Base-by-base conservation (phyloP, 768 basidiomycete species). In the Russula dissimulans region DNA sequence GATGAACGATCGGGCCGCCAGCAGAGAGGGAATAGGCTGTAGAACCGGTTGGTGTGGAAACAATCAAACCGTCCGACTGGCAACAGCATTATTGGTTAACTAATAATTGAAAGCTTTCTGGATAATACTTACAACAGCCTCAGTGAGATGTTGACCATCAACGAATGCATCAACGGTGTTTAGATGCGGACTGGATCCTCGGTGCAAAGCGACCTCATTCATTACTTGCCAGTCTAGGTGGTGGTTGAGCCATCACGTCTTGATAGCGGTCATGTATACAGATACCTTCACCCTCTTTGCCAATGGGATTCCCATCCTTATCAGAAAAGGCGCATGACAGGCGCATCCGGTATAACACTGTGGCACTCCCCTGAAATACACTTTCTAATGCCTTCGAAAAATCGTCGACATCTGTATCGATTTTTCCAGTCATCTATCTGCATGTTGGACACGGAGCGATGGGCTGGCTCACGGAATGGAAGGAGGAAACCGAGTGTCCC, bases 11-110 rank as follows among this genome's bases (percentile, higher is more conserved):
- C 4, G 95, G 95, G 29, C 95, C 95, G 38, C 95, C 95, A 0
- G 94, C 91, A 3, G 93, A 95, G 26, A 97, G 79, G 0, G 94
- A 97, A 72, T 97, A 97, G 15, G 95, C 95, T 3, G 95, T 97
- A 22, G 94, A 97, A 6, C 95, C 95, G 3, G 95, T 97, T 22
- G 95, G 95, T 2, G 95, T 97, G 7, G 93, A 93, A 56, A 97
- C 84, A 57, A 97, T 93, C 60, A 97, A 76, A 41, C 95, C 94
- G 67, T 97, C 94, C 39, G 92, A 91, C 93, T 95, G 68, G 32
- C 29, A 59, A 60, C 31, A 59, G 61, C 44, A 58, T 50, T 60
- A 57, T 41, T 26, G 56, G 54, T 36, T 48, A 54, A 63, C 57
- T 57, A 52, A 43, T 32, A 57, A 48, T 57, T 54, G 50, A 44